Evolutionary conservation across 1,284 basidiomycete species (phyloP).

Genomic region (Cryptococcus maquisensis): DNA sequence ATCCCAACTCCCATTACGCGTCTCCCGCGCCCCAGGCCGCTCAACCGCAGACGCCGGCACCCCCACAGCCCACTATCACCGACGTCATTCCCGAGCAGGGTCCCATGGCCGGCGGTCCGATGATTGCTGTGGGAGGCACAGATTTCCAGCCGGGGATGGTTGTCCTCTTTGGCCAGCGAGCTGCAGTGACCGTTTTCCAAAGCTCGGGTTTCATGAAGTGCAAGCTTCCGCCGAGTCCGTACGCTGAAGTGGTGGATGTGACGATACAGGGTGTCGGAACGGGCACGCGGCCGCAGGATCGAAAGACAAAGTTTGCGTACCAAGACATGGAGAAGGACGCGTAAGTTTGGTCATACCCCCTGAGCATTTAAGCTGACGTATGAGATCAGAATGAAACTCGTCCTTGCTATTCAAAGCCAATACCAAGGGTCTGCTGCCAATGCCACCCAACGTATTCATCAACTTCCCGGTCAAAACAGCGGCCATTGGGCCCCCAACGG

Average conservation of each 20-base stretch:
- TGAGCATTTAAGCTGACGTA: background rate
- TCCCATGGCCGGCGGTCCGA: slow-evolving; percentile 87
- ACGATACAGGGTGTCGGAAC: slow-evolving; percentile 60
- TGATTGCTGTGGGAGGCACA: slow-evolving; percentile 87
- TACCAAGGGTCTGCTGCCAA: slow-evolving; percentile 30
- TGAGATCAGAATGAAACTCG: slow-evolving; percentile 35
- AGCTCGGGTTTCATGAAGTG: slow-evolving; percentile 92
- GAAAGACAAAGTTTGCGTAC: slow-evolving; percentile 37
- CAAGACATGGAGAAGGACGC: slow-evolving; percentile 38
- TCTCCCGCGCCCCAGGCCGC: slow-evolving; percentile 6
- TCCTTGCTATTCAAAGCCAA: slow-evolving; percentile 37
- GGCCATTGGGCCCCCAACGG: slow-evolving; percentile 21
- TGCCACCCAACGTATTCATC: slow-evolving; percentile 37
- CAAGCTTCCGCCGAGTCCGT: slow-evolving; percentile 75
- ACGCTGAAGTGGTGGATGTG: slow-evolving; percentile 84
- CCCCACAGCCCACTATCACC: slow-evolving; percentile 45
- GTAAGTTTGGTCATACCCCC: slow-evolving; percentile 20
- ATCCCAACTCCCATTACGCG: background rate
- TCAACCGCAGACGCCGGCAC: slow-evolving; percentile 1
- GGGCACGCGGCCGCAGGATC: slow-evolving; percentile 18
- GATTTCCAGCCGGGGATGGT: slow-evolving; percentile 64
- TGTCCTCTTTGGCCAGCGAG: slow-evolving; percentile 80
- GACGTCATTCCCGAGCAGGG: slow-evolving; percentile 83
- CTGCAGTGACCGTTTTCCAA: slow-evolving; percentile 83
- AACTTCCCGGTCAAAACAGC: slow-evolving; percentile 21